Evolutionary conservation across 352 stramenopile genomes (phyloP).

Genomic region (Pythium oligandrum): DNA sequence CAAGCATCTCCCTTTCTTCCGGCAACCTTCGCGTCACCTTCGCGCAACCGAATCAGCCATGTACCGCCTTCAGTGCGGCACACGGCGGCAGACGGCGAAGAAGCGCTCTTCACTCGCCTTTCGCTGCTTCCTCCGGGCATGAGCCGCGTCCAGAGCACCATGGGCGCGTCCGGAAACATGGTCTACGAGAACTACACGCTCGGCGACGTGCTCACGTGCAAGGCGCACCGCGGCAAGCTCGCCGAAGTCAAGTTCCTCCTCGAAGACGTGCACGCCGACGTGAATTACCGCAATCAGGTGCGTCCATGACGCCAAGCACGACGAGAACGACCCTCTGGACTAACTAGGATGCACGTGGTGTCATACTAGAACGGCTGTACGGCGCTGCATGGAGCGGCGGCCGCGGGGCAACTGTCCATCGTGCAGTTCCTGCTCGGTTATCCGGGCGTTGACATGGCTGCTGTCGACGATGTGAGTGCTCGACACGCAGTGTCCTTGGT

Average conservation of each 20-base stretch:
- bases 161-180: conserved; percentile 37
- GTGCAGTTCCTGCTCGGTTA: conserved; percentile 74
- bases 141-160: conserved; percentile 65
- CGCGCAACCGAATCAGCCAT: conserved; percentile 6
- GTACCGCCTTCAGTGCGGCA: conserved; percentile 11
- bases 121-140: conserved; percentile 14
- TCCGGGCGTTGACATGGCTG: conserved; percentile 50
- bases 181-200: conserved; percentile 75
- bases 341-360: conserved; percentile 2
- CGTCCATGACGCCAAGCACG: not conserved
- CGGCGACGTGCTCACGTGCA: conserved; percentile 84
- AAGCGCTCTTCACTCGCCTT: too few species aligned
- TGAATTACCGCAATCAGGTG: conserved; percentile 87
- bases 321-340: not conserved
- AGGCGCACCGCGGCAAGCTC: conserved; percentile 80
- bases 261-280: conserved; percentile 65
- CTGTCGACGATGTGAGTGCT: conserved; percentile 58
- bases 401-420: conserved; percentile 74
- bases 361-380: conserved; percentile 68
- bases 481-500: not conserved
- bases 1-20: not conserved
- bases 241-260: conserved; percentile 74
- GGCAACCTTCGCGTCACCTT: conserved; percentile 21
- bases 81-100: conserved; percentile 4
- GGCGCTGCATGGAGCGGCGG: conserved; percentile 67